phyloP scores from a whole-genome alignment of 495 filamentous ascomycete species.

The Thermothielavioides terrestris region DNA sequence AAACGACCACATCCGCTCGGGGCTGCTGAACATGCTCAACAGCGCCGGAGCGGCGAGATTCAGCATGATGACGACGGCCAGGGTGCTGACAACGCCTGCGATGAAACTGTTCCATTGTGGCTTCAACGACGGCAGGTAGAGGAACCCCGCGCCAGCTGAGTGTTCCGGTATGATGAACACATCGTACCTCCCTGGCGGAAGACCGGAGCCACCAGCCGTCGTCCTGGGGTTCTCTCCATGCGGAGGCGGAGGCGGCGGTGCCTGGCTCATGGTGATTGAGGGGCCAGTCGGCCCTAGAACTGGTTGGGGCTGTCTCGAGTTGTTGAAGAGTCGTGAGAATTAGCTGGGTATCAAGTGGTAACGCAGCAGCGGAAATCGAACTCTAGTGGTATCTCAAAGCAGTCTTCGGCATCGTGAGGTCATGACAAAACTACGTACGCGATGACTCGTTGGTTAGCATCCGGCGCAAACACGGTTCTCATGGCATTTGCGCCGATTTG shows the following conservation, averaged over 20 bases:
- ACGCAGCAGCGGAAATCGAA: slow-evolving; percentile 9
- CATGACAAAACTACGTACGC: slow-evolving; percentile 7
- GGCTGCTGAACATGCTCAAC: slow-evolving; percentile 50
- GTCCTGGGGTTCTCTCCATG: slow-evolving; percentile 59
- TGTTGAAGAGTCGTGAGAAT: background rate
- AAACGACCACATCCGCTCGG: slow-evolving; percentile 1
- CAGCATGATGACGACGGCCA: slow-evolving; percentile 58
- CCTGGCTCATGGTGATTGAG: slow-evolving; percentile 33
- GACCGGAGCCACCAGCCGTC: slow-evolving; percentile 39
- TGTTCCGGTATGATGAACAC: slow-evolving; percentile 97
- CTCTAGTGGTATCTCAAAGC: slow-evolving; percentile 30
- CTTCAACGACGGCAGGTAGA: slow-evolving; percentile 85
- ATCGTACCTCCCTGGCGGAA: slow-evolving; percentile 83
- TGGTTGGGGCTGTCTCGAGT: background rate
- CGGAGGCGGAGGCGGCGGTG: slow-evolving; percentile 54
- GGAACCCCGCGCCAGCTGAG: slow-evolving; percentile 78
- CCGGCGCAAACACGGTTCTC: no score
- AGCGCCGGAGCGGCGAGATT: slow-evolving; percentile 58
- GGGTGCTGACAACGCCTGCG: slow-evolving; percentile 67
- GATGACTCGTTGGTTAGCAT: background rate
- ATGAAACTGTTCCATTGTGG: slow-evolving; percentile 85
- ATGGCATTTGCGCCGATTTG: no score
- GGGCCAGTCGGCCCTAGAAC: slow-evolving; percentile 14
- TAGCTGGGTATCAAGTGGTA: slow-evolving; percentile 13
- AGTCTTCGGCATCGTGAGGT: slow-evolving; percentile 29